A percentile compares a stretch with the other conserved stretches of the same genome.
These are phyloP conservation scores for Chrysochromulina parva DNA, from an alignment of 78 protist genomes.

Conservation along the genomic window DNA sequence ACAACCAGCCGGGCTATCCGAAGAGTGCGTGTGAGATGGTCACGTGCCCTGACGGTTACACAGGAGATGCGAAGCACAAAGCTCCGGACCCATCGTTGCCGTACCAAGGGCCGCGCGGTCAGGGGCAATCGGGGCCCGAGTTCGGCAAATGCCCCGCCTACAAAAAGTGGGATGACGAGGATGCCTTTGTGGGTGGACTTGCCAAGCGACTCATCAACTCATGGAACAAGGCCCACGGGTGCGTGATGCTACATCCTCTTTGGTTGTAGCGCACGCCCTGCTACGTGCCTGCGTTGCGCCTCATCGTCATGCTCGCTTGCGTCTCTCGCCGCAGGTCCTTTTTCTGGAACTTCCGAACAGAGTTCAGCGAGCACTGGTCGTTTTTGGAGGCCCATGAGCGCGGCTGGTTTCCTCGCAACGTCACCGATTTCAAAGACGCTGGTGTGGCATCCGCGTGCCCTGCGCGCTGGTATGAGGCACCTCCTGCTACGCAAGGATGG, in stretches of 20 bases:
- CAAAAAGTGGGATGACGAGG: background rate
- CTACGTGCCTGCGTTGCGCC: background rate
- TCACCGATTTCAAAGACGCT: background rate
- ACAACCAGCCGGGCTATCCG: conserved; percentile 8
- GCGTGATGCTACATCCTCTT: background rate
- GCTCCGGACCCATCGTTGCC: too few relatives aligned
- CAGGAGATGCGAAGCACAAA: background rate
- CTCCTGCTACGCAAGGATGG: too few relatives aligned
- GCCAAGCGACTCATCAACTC: background rate
- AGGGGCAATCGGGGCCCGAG: background rate
- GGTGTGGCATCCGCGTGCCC: too few relatives aligned
- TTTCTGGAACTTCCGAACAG: background rate
- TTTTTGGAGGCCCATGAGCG: background rate
- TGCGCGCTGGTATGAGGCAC: too few relatives aligned
- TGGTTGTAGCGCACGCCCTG: background rate
- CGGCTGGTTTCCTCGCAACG: background rate
- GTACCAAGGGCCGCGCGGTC: background rate
- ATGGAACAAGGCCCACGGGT: background rate
- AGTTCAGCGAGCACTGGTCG: background rate
- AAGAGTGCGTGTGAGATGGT: background rate
- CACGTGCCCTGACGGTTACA: background rate
- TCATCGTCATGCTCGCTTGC: too few relatives aligned
- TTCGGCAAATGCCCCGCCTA: background rate
- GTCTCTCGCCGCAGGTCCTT: too few relatives aligned
- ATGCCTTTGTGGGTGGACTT: background rate